Base-by-base conservation (phyloP, 2,329 filamentous ascomycete genomes). In the Reticulascus tulasneorum region DNA sequence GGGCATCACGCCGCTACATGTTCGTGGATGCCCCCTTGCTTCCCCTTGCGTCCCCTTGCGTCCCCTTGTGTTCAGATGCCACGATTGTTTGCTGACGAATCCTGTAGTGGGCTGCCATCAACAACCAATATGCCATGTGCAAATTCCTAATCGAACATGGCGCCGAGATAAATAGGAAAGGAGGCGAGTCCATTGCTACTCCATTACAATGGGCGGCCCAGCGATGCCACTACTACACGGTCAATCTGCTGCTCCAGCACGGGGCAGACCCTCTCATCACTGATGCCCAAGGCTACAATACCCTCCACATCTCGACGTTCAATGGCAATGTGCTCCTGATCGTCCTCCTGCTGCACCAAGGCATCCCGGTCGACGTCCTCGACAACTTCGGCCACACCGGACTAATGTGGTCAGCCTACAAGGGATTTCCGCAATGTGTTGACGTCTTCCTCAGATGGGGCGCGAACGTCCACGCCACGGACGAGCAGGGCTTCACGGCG, bases 351-450 rank as follows among this genome's bases (percentile, higher is more conserved):
- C 75, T 98, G 17, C 93, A 98, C 64, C 90, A 96, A 56, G 89
- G 93, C 55, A 93, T 98, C 42, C 87, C 89, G 12, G 88, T 98
- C 44, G 93, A 98, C 57, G 85, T 93, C 6, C 74, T 84, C 35
- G 93, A 98, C 63, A 79, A 79, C 33, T 91, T 89, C 56, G 88
- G 90, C 6, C 94, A 98, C 62, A 97, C 93, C 1, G 84, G 84
- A 42, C 73, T 98, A 43, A 98, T 98, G 93, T 98, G 93, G 93
- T 88, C 93, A 13, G 91, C 91, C 12, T 98, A 98, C 69, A 98
- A 98, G 63, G 93, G 94, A 23, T 96, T 84, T 57, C 87, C 91
- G 1, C 82, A 84, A 29, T 94, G 88, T 51, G 91, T 97, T 30
- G 93, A 97, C 56, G 62, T 97, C 27, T 91, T 95, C 47, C 66